Base-by-base conservation (phyloP, 805 yeast genomes). In the Candida mattraensis region DNA sequence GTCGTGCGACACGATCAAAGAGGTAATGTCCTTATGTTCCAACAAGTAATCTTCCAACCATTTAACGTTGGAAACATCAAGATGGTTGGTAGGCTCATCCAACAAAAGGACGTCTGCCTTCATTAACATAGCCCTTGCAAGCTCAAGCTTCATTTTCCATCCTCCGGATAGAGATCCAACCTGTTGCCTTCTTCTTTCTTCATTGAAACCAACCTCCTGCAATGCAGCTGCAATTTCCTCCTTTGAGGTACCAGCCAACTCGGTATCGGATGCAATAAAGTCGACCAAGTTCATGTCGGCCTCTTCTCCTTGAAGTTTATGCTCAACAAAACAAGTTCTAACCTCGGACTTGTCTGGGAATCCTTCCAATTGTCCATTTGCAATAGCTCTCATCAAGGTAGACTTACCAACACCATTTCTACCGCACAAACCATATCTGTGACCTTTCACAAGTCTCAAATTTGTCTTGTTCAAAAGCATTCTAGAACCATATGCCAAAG, bases 391-490 rank as follows among this genome's bases (percentile, higher is more conserved):
- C 98, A 91, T 88, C 54, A 91, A 72, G 11, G 99, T 91, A 10
- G 97, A 88, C 66, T 91, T 91, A 70, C 99, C 99, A 42, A 96
- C 97, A 75, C 99, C 99, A 61, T 91, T 91, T 67, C 97, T 76
- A 60, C 99, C 99, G 73, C 96, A 87, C 44, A 91, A 74, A 71
- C 99, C 99, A 58, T 91, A 91, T 66, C 99, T 78, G 67, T 87
- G 97, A 54, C 98, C 98, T 68, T 89, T 87, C 51, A 86, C 70
- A 45, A 91, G 74, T 58, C 95, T 78, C 60, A 91, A 69, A 43
- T 75, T 85, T 30, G 99, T 88, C 69, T 93, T 93, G 74, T 89
- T 91, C 52, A 91, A 71, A 51, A 93, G 75, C 97, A 91, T 91
- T 67, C 97, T 80, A 18, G 96, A 86, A 66, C 99, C 99, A 60